These are phyloP conservation scores for Scedosporium aurantiacum DNA, from an alignment of 2,329 filamentous ascomycete species.

Conservation along the genomic window DNA sequence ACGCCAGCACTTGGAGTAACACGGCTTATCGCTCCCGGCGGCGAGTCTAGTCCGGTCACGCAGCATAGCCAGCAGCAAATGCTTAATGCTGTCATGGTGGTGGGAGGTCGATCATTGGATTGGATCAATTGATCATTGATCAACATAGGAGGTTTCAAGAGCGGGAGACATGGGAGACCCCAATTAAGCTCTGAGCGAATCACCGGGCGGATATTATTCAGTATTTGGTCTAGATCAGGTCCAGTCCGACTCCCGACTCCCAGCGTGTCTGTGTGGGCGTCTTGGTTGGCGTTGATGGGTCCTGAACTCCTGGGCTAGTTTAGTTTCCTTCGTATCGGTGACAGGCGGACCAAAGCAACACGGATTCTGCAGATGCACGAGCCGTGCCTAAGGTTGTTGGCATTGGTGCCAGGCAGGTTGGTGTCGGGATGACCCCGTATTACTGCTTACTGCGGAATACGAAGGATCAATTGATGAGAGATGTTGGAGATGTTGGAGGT, in stretches of 20 bases:
- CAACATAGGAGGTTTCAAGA: background rate
- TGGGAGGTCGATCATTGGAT: too few relatives aligned
- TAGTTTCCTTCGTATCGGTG: background rate
- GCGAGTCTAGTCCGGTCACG: too few relatives aligned
- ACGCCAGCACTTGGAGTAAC: too few relatives aligned
- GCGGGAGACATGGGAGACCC: background rate
- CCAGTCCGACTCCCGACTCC: too few relatives aligned
- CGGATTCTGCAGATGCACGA: background rate
- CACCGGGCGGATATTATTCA: background rate
- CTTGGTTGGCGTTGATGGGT: too few relatives aligned
- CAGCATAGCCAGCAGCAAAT: too few relatives aligned
- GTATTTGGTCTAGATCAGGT: background rate
- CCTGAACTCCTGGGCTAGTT: too few relatives aligned
- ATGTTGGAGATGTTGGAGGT: background rate
- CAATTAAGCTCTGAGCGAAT: background rate
- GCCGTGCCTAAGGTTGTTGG: background rate
- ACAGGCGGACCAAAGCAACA: background rate
- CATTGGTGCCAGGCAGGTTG: background rate
- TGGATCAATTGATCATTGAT: too few relatives aligned
- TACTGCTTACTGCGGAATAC: background rate
- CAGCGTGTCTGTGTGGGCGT: too few relatives aligned
- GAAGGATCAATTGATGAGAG: background rate
- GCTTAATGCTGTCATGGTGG: too few relatives aligned
- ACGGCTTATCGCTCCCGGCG: too few relatives aligned
- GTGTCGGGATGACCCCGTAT: background rate